A percentile compares a stretch with the other conserved stretches of the same genome.
Evolutionary conservation across 805 yeast species (phyloP).

Genomic region (Spathaspora boniae): DNA sequence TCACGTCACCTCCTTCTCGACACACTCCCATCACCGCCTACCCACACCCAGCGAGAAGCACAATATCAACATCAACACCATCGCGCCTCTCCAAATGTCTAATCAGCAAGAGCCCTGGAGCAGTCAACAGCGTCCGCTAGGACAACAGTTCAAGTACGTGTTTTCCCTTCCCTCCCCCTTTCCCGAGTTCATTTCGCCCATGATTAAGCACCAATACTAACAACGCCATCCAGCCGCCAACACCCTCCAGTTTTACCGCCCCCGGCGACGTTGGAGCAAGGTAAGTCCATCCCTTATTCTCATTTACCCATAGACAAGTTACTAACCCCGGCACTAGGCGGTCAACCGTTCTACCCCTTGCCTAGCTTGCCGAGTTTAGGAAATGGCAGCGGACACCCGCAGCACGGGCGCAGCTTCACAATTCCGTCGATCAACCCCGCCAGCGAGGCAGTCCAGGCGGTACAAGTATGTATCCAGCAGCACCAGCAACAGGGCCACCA

Average conservation of each 20-base stretch:
- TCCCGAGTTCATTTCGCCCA: not conserved
- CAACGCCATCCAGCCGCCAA: slow-evolving; percentile 55
- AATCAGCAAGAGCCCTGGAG: slow-evolving; percentile 43
- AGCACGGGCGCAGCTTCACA: slow-evolving; percentile 44
- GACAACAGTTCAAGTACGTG: slow-evolving; percentile 43
- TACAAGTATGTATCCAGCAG: slow-evolving; percentile 23
- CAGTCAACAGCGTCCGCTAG: slow-evolving; percentile 39
- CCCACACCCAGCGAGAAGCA: too few species aligned
- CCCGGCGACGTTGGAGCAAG: slow-evolving; percentile 51
- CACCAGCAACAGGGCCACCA: too few species aligned
- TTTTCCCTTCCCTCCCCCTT: not conserved
- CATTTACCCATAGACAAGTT: slow-evolving; percentile 3
- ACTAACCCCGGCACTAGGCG: slow-evolving; percentile 31
- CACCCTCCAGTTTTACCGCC: slow-evolving; percentile 61
- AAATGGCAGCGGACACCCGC: slow-evolving; percentile 33
- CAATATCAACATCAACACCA: too few species aligned
- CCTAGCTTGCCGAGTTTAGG: slow-evolving; percentile 52
- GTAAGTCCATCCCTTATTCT: slow-evolving; percentile 26
- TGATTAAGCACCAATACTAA: too few species aligned
- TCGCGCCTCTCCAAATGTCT: slow-evolving; percentile 32
- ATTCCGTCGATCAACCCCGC: slow-evolving; percentile 46
- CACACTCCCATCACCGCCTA: too few species aligned
- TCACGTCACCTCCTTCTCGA: too few species aligned
- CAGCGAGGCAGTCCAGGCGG: slow-evolving; percentile 22
- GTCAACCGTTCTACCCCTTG: slow-evolving; percentile 46